Conservation (phyloP, 768 basidiomycete genomes). For the Suillus paluster region DNA sequence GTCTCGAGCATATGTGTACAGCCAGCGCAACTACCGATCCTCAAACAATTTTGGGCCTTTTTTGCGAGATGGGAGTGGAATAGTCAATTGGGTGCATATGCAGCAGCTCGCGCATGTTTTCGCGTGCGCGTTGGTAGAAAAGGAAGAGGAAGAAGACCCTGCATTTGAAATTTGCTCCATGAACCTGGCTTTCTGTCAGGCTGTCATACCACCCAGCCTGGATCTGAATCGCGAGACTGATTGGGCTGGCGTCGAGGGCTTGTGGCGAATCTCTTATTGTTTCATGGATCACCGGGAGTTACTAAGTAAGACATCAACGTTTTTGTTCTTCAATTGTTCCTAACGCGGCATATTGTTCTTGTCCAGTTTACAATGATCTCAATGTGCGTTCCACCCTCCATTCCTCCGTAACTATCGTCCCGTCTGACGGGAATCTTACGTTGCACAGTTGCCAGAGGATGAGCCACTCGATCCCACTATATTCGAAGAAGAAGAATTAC, state of each 20-base stretch:
- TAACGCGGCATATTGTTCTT: slow-evolving; percentile 8
- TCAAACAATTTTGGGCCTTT: slow-evolving; percentile 64
- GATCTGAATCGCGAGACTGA: slow-evolving; percentile 36
- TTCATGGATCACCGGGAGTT: slow-evolving; percentile 73
- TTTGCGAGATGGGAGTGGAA: slow-evolving; percentile 43
- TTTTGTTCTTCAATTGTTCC: neutral
- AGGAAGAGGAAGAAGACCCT: slow-evolving; percentile 34
- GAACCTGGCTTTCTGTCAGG: slow-evolving; percentile 59
- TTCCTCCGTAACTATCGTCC: neutral
- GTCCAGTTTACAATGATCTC: slow-evolving; percentile 54
- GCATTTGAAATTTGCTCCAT: slow-evolving; percentile 42
- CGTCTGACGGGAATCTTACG: slow-evolving; percentile 9
- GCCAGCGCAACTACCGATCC: slow-evolving; percentile 57
- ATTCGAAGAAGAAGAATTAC: slow-evolving; percentile 54
- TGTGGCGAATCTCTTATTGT: slow-evolving; percentile 67
- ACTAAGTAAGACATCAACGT: slow-evolving; percentile 48
- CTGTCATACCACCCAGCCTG: slow-evolving; percentile 44
- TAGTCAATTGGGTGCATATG: slow-evolving; percentile 65
- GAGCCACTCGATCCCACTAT: slow-evolving; percentile 46
- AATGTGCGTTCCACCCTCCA: slow-evolving; percentile 24
- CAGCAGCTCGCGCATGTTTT: slow-evolving; percentile 59
- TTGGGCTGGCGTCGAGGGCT: slow-evolving; percentile 51
- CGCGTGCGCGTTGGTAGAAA: slow-evolving; percentile 54
- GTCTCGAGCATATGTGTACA: slow-evolving; percentile 64
- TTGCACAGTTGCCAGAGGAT: slow-evolving; percentile 30